phyloP scores from a whole-genome alignment of 441 rosid species.

The Monsonia emarginata region DNA sequence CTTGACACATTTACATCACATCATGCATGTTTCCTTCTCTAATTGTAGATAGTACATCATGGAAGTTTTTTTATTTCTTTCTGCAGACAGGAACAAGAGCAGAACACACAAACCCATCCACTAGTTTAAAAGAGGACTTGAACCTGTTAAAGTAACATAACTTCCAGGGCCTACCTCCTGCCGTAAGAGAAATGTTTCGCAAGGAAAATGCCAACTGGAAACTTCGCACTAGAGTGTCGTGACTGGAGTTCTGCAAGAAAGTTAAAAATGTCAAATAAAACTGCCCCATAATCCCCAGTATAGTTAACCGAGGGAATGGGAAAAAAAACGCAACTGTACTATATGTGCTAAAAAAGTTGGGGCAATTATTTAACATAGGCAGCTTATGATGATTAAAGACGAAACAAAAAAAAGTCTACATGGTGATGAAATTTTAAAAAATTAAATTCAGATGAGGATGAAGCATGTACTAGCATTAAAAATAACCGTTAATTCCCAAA shows the following conservation, averaged over 20 bases:
- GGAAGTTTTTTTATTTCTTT: background rate
- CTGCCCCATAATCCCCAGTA: background rate
- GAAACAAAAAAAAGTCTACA: background rate
- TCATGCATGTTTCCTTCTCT: background rate
- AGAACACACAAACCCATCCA: background rate
- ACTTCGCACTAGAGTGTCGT: constrained; percentile 62
- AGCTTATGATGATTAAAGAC: background rate
- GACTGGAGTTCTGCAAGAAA: constrained; percentile 64
- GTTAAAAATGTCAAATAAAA: constrained; percentile 10
- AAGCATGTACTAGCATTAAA: background rate
- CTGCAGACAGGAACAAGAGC: background rate
- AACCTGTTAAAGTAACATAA: background rate
- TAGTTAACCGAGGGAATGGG: background rate
- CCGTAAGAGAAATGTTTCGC: constrained; percentile 55
- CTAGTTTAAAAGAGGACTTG: background rate
- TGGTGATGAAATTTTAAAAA: background rate
- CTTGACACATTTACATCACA: background rate
- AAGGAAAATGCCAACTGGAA: constrained; percentile 90
- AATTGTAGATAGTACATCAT: background rate
- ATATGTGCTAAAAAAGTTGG: background rate
- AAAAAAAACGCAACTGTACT: background rate
- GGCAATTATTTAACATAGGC: background rate
- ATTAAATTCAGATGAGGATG: background rate
- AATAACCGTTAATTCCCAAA: background rate
- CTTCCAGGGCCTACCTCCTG: constrained; percentile 48